Percentiles rank a stretch among this genome's conserved stretches.
These are phyloP conservation scores for Lactarius akahatsu DNA, from an alignment of 768 basidiomycete species.

Conservation along the genomic window DNA sequence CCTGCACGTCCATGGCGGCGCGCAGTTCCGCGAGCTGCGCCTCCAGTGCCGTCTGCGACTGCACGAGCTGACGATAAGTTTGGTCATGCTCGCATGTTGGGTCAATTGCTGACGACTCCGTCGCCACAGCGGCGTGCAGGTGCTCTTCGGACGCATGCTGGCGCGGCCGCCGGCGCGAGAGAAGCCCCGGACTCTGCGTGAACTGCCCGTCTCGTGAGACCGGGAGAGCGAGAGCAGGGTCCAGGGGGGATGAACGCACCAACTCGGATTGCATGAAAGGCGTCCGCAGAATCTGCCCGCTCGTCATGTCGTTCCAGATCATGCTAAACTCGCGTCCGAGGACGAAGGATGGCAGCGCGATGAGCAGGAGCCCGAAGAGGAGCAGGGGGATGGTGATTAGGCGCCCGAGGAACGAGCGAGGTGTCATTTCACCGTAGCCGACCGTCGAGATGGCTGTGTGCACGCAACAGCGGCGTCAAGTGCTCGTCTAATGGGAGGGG, in stretches of 20 bases:
- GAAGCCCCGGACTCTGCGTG: conserved; percentile 5
- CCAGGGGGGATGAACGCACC: not conserved
- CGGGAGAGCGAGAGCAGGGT: too few species aligned
- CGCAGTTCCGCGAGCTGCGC: conserved; percentile 61
- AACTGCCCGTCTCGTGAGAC: not conserved
- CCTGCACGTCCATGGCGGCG: conserved; percentile 56
- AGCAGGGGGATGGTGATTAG: conserved; percentile 84
- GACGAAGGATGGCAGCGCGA: conserved; percentile 90
- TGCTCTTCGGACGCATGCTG: not conserved
- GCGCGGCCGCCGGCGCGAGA: conserved; percentile 5
- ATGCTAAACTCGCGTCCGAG: conserved; percentile 88
- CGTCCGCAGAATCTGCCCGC: conserved; percentile 14
- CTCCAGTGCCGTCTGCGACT: conserved; percentile 66
- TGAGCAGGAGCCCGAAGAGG: conserved; percentile 81
- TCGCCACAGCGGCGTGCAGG: not conserved
- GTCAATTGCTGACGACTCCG: not conserved
- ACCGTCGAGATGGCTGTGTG: conserved; percentile 77
- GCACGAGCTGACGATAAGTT: conserved; percentile 58
- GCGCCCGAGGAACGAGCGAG: conserved; percentile 83
- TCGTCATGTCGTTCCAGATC: conserved; percentile 83
- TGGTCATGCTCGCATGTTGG: conserved; percentile 41
- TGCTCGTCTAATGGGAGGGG: not conserved
- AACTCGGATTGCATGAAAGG: conserved; percentile 4
- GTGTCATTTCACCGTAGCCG: conserved; percentile 90
- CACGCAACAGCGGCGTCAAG: not conserved